phyloP scores from a whole-genome alignment of 768 basidiomycete species.

The Lactarius sp. region DNA sequence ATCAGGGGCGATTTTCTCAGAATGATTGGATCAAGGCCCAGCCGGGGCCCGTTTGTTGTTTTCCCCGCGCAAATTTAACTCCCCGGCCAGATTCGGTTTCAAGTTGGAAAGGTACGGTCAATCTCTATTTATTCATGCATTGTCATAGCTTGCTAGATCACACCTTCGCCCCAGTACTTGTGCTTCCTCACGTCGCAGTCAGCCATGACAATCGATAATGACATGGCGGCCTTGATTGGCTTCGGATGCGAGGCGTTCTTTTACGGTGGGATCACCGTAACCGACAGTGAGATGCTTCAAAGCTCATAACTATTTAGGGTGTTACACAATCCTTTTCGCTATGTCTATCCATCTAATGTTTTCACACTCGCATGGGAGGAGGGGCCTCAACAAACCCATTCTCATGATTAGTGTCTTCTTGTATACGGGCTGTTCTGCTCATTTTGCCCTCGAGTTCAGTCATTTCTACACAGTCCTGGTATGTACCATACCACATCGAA shows the following conservation, averaged over 20 bases:
- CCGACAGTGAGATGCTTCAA: constrained; percentile 26
- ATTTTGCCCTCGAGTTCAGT: constrained; percentile 33
- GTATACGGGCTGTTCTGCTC: constrained; percentile 1
- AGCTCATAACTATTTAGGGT: neutral
- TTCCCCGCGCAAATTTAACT: too few relatives aligned
- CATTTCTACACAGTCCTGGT: constrained; percentile 35
- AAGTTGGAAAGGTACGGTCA: neutral
- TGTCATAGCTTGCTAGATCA: neutral
- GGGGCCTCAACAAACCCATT: neutral
- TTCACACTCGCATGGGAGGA: neutral
- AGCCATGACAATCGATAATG: constrained; percentile 29
- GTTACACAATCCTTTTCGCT: constrained; percentile 7
- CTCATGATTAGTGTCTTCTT: constrained; percentile 2
- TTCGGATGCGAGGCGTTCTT: constrained; percentile 36
- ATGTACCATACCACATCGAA: constrained; percentile 14
- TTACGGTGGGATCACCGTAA: constrained; percentile 31
- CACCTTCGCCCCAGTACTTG: neutral
- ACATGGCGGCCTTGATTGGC: constrained; percentile 36
- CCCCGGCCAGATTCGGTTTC: neutral
- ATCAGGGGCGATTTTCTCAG: too few relatives aligned
- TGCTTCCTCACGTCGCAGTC: neutral
- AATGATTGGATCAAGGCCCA: too few relatives aligned
- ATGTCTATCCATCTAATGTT: constrained; percentile 6
- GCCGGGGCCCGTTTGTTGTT: too few relatives aligned
- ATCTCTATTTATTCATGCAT: constrained; percentile 5